Evolutionary conservation across 1,284 basidiomycete genomes (phyloP).

Genomic region (Boletellus deceptivus): DNA sequence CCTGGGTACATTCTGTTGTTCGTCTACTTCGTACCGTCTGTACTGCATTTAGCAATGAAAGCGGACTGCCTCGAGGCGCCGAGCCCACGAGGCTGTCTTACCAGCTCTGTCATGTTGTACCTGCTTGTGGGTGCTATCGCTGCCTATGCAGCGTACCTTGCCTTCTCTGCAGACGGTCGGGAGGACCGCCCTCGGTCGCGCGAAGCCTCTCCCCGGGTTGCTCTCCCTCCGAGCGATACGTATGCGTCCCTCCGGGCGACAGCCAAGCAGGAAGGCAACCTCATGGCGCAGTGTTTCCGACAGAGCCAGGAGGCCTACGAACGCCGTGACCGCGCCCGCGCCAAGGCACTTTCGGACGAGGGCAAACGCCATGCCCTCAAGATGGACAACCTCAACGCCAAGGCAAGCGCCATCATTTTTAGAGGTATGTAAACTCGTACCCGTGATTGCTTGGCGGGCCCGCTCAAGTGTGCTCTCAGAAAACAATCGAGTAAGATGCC

Average conservation of each 20-base stretch:
- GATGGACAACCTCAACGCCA: conserved; percentile 77
- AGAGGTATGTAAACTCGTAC: conserved; percentile 43
- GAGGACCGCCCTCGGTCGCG: conserved; percentile 5
- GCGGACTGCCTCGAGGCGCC: too few species aligned
- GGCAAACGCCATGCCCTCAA: conserved; percentile 77
- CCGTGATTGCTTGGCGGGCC: neutral
- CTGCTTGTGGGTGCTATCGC: conserved; percentile 10
- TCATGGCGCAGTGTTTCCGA: conserved; percentile 66
- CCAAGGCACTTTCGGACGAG: conserved; percentile 82
- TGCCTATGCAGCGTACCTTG: conserved; percentile 8
- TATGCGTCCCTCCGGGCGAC: conserved; percentile 66
- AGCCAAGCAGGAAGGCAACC: conserved; percentile 70
- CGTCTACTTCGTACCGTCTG: neutral
- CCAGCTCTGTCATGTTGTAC: conserved; percentile 16
- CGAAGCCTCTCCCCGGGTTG: neutral
- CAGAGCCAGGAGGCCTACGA: conserved; percentile 66
- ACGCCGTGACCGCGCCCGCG: conserved; percentile 68
- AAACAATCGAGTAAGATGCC: conserved; percentile 24
- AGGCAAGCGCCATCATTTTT: conserved; percentile 90
- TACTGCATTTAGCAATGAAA: neutral
- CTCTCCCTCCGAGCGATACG: conserved; percentile 33
- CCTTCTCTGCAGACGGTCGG: conserved; percentile 8
- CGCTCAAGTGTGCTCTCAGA: conserved; percentile 11
- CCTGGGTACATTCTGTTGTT: neutral
- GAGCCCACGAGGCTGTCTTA: conserved; percentile 4